Evolutionary conservation across 257 asterid genomes (phyloP).

Genomic region (Echites panduratus): DNA sequence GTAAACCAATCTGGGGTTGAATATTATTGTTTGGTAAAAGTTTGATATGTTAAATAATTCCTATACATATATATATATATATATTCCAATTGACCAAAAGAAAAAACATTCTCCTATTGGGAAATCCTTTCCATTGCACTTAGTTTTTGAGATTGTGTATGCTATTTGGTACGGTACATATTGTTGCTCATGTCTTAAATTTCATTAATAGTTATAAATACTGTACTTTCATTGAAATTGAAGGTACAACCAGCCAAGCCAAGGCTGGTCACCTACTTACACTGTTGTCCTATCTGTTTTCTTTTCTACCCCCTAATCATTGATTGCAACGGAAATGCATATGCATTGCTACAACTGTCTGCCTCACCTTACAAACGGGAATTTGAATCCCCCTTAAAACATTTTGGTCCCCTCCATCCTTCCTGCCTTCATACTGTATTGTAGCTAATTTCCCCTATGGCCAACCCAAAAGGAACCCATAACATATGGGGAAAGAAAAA

Average conservation of each 20-base stretch:
- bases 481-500: background rate
- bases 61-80: no score
- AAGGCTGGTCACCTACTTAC: background rate
- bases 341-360: no score
- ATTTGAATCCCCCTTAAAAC: background rate
- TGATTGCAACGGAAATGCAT: background rate
- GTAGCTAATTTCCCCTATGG: no score
- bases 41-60: no score
- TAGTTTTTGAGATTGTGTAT: background rate
- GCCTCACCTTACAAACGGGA: background rate
- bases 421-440: no score
- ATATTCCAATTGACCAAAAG: no score
- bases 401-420: background rate
- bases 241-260: background rate
- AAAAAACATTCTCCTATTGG: background rate
- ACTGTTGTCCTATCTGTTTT: background rate
- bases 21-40: no score
- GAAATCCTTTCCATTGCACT: background rate
- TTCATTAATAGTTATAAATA: background rate
- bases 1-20: no score
- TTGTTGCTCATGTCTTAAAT: background rate
- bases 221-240: slow-evolving; percentile 3
- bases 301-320: background rate
- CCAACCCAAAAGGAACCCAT: background rate
- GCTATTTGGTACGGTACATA: background rate